Evolutionary conservation across 768 basidiomycete species (phyloP), one percentile per base, ranked within the genome.

Genomic region (Lactarius tabidus): DNA sequence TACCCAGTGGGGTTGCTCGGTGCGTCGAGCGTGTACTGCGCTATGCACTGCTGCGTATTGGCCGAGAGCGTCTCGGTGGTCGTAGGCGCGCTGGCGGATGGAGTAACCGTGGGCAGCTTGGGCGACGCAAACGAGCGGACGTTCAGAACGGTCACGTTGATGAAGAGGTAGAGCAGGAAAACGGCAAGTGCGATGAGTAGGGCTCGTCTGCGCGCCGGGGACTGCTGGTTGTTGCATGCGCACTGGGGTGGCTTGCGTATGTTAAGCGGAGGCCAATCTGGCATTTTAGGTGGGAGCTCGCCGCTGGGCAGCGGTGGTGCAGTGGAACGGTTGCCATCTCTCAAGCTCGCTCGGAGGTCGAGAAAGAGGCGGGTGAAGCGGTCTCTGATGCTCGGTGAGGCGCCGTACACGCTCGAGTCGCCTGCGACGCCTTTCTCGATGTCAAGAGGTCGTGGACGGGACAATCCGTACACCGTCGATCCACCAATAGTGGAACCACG

Each of bases 1-100:
- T 83, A 84, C 6, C 69, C 66, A n/a, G 70, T 64, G 2, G 82
- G 80, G 56, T 77, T 72, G 2, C 76, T 71, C 1, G 82, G 77
- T 2, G 82, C 83, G 48, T 81, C 76, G 53, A 82, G 69, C 18
- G 71, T 76, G 69, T 76, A 83, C 65, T 83, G 77, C 18, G 77
- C 76, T 51, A 83, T 69, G 69, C 82, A 83, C 69, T 79, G 76
- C 65, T 78, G 77, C 26, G 78, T 75, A 65, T 77, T 74, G 36
- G 71, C 73, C 29, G 81, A 79, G 43, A 82, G 75, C 2, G 63
- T 57, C 23, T 66, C n/a, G 6, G 75, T 56, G 18, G 70, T 70
- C n/a, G 75, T 71, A 3, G 71, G 68, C 18, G 73, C 65, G 45
- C 51, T 58, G 39, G 29, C 9, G n/a, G 60, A 51, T 6, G 73